Evolutionary conservation across 78 protist species (phyloP), one percentile per base, ranked within the genome.

Genomic region (Dictyostelium purpureum): DNA sequence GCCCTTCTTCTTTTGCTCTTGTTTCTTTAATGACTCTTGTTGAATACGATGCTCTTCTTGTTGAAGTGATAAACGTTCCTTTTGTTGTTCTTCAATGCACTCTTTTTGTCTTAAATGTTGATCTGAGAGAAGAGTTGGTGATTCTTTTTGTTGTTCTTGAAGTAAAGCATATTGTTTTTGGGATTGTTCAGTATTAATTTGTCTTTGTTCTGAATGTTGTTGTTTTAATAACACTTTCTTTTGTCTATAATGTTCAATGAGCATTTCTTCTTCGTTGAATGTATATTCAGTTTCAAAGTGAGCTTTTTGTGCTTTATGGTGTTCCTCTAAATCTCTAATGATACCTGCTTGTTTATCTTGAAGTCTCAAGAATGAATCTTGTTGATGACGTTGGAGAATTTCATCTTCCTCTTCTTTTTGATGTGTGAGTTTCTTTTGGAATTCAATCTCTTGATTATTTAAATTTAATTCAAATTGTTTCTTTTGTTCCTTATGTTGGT

Each of bases 41-140:
- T 85, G 92, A 59, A 85, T 85, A 24, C 92, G 35, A 38, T 85
- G 92, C 24, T 85, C 92, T 45, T 85, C 92, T 35, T 85, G 92
- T 59, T 73, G 82, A 2, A 85, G 63, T 0, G 76, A 43, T 28
- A 85, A 67, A 11, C 82, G 28, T 49, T 85, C 92, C 21, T 85
- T 85, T 77, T 85, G 67, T 73, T 85, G 92, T 59, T 85, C 92
- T 18, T 85, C 92, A 1, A 85, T 42, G 19, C 52, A 51, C 42
- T 85, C 92, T 24, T 85, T 85, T 51, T 85, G 92, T 43, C 61
- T 70, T 19, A n/a, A 35, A 31, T 85, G 92, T 28, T 85, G 92
- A 7, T 85, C 92, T 14, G 54, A 4, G 35, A 85, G 73, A 3
- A 85, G 69, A 7, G 77, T 12, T 0, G 92, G 92, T 33, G 82